phyloP scores from a whole-genome alignment of 2,329 filamentous ascomycete genomes.

The Ilyonectria sp. region DNA sequence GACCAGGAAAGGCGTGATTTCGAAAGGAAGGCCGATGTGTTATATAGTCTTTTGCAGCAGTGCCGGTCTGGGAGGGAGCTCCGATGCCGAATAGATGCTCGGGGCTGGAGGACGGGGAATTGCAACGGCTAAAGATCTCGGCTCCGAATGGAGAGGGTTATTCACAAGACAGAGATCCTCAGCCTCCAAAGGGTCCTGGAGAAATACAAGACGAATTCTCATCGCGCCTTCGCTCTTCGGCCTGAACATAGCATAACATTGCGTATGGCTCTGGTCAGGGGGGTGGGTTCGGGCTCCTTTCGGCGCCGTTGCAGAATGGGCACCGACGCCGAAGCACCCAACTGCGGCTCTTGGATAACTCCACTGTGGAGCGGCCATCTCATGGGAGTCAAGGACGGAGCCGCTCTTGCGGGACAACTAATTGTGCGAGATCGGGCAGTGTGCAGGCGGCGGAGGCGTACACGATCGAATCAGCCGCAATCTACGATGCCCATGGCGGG shows the following conservation, averaged over 20 bases:
- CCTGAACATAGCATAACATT: background rate
- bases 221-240: constrained; percentile 13
- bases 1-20: background rate
- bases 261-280: too few species aligned
- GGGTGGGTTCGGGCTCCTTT: background rate
- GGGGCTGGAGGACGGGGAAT: constrained; percentile 1
- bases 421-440: too few species aligned
- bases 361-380: constrained; percentile 3
- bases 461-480: too few species aligned
- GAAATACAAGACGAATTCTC: background rate
- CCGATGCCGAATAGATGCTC: constrained; percentile 19
- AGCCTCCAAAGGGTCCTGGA: background rate
- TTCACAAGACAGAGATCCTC: background rate
- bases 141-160: constrained; percentile 3
- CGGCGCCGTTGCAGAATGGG: background rate
- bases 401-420: background rate
- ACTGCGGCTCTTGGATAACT: background rate
- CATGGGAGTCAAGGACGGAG: background rate
- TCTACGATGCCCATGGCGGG: too few species aligned
- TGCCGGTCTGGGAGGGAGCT: background rate
- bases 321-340: background rate
- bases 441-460: too few species aligned
- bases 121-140: background rate
- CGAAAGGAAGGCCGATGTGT: background rate
- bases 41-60: background rate